Evolutionary conservation across 331 rosid species (phyloP).

Genomic region (Cucumis variabilis): DNA sequence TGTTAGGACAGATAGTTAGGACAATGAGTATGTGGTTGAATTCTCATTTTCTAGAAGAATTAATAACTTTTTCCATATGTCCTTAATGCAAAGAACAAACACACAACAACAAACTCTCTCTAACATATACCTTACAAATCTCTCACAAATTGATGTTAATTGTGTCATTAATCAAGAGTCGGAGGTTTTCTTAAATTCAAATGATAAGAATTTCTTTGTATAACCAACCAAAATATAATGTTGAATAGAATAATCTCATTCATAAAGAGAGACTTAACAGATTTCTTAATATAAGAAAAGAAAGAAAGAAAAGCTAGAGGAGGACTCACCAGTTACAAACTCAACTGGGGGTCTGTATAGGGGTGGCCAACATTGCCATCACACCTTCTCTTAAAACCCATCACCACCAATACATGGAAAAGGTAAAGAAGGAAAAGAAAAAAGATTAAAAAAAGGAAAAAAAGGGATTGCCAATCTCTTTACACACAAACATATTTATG

Average conservation of each 20-base stretch:
- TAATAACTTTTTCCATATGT: not conserved
- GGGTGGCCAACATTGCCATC: constrained; percentile 85
- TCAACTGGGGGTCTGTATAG: constrained; percentile 63
- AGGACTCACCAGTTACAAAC: constrained; percentile 52
- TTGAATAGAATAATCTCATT: constrained; percentile 26
- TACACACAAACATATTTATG: constrained; percentile 65
- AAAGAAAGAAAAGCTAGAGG: constrained; percentile 37
- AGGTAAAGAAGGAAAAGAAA: constrained; percentile 23
- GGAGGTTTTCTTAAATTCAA: not conserved
- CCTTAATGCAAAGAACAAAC: not conserved
- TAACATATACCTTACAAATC: not conserved
- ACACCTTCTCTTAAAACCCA: constrained; percentile 66
- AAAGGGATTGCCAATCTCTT: constrained; percentile 63
- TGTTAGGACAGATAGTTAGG: constrained; percentile 19
- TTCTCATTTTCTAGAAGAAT: constrained; percentile 4
- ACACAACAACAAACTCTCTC: not conserved
- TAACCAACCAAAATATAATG: not conserved
- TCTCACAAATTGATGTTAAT: not conserved
- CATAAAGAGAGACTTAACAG: constrained; percentile 13
- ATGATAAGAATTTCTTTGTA: not conserved
- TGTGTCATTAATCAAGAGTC: not conserved
- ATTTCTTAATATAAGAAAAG: not conserved
- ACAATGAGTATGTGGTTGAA: constrained; percentile 7
- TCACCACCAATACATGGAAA: constrained; percentile 50
- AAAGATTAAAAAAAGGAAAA: not conserved